Conservation (phyloP, 2,329 filamentous ascomycete genomes). For the Cercospora zeae-maydis region DNA sequence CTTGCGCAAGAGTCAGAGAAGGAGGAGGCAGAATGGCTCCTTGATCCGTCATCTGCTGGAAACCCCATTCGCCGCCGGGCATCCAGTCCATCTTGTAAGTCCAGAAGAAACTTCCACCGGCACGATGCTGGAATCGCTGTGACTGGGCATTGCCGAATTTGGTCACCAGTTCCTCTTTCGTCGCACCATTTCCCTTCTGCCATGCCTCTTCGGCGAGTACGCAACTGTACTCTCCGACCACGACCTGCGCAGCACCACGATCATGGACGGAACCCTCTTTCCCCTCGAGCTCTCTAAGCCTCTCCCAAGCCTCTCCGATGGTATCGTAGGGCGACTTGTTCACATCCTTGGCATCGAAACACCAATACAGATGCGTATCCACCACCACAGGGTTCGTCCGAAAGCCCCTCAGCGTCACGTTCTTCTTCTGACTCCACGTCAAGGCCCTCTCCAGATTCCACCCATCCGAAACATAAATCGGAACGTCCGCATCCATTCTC, state of each 20-base stretch:
- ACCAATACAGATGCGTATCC: conserved; percentile 60
- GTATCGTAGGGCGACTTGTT: conserved; percentile 52
- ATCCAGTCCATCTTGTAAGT: conserved; percentile 61
- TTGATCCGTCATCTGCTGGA: conserved; percentile 51
- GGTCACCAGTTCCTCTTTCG: conserved; percentile 41
- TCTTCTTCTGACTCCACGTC: conserved; percentile 41
- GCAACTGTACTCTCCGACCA: conserved; percentile 59
- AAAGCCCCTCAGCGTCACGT: conserved; percentile 12
- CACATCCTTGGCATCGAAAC: conserved; percentile 54
- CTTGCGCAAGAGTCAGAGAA: conserved; percentile 37
- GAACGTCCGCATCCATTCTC: conserved; percentile 49
- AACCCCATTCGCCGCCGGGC: conserved; percentile 60
- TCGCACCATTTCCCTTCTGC: conserved; percentile 36
- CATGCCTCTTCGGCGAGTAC: conserved; percentile 52
- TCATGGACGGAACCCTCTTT: conserved; percentile 49
- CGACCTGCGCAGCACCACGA: conserved; percentile 49
- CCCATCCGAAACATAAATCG: conserved; percentile 57
- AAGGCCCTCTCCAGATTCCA: conserved; percentile 52
- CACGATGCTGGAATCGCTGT: conserved; percentile 47
- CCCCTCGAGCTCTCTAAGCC: conserved; percentile 46
- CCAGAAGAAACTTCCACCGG: conserved; percentile 58
- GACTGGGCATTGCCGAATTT: conserved; percentile 51
- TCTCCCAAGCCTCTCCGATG: conserved; percentile 44
- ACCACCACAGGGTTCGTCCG: conserved; percentile 50
- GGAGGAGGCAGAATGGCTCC: conserved; percentile 43